Conservation (phyloP, 371 early-diverging fungal species). For the Chytridium lagenaria region DNA sequence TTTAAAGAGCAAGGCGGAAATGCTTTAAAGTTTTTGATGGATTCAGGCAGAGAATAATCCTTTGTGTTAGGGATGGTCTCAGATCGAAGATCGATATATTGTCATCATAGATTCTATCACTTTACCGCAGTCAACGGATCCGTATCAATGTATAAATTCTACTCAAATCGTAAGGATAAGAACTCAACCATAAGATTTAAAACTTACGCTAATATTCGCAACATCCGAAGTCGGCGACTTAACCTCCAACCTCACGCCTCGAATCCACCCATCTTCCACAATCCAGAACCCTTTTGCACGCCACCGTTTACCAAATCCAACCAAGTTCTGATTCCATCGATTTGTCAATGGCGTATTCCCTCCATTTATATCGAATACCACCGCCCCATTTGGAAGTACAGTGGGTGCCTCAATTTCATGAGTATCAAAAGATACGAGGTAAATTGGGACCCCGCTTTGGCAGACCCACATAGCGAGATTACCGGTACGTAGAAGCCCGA, state of each 20-base stretch:
- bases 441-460: conserved; percentile 4
- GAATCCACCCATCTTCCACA: background rate
- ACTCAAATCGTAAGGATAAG: too few relatives aligned
- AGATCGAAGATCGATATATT: too few relatives aligned
- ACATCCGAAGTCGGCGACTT: background rate
- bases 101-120: too few relatives aligned
- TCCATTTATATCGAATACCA: background rate
- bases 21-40: background rate
- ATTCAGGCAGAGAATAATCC: background rate
- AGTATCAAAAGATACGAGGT: background rate
- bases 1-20: too few relatives aligned
- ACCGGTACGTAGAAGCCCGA: background rate
- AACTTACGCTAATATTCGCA: too few relatives aligned
- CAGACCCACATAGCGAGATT: background rate
- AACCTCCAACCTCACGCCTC: conserved; percentile 9
- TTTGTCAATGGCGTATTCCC: background rate
- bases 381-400: background rate
- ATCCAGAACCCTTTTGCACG: conserved; percentile 11
- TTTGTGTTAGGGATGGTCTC: too few relatives aligned
- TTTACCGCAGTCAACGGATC: too few relatives aligned
- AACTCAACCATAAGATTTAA: too few relatives aligned
- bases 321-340: background rate
- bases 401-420: conserved; percentile 14
- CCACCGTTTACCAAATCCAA: background rate
- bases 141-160: too few relatives aligned